Evolutionary conservation across 2,329 filamentous ascomycete species (phyloP).

Genomic region (Fusarium camptoceras): DNA sequence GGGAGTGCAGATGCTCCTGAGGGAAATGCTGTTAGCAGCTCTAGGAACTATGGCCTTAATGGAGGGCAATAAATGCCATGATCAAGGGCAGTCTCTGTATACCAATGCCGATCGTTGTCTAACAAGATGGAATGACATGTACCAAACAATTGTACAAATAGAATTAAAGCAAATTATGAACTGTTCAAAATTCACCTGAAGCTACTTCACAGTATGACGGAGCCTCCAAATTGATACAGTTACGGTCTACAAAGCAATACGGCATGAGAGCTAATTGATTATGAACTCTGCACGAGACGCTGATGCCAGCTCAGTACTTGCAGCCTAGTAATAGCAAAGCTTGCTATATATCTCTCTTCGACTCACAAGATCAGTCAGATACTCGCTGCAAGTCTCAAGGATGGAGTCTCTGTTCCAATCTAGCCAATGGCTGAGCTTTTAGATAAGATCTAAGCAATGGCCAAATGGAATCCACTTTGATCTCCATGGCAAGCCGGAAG

Average conservation of each 20-base stretch:
- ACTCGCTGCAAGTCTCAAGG: too few species aligned
- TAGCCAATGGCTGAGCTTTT: background rate
- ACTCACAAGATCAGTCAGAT: background rate
- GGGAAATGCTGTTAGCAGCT: conserved; percentile 59
- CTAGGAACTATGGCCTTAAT: conserved; percentile 54
- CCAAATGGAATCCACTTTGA: background rate
- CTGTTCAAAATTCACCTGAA: background rate
- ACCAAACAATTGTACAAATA: conserved; percentile 51
- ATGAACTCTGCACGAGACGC: background rate
- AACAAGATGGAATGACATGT: conserved; percentile 39
- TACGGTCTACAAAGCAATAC: background rate
- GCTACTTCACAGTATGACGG: background rate
- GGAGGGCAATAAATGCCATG: conserved; percentile 30
- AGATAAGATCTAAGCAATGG: background rate
- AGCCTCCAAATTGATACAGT: background rate
- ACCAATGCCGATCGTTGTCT: conserved; percentile 42
- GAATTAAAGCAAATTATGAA: conserved; percentile 43
- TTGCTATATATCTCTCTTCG: background rate
- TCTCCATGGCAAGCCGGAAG: background rate
- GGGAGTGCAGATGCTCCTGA: conserved; percentile 50
- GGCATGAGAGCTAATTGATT: background rate
- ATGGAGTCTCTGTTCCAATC: too few species aligned
- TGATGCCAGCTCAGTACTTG: background rate
- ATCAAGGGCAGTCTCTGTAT: conserved; percentile 36
- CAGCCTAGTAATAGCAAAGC: background rate